A percentile compares a stretch with the other conserved stretches of the same genome.
Conservation (phyloP, 2,329 filamentous ascomycete genomes). For the Aspergillus fumigatus region DNA sequence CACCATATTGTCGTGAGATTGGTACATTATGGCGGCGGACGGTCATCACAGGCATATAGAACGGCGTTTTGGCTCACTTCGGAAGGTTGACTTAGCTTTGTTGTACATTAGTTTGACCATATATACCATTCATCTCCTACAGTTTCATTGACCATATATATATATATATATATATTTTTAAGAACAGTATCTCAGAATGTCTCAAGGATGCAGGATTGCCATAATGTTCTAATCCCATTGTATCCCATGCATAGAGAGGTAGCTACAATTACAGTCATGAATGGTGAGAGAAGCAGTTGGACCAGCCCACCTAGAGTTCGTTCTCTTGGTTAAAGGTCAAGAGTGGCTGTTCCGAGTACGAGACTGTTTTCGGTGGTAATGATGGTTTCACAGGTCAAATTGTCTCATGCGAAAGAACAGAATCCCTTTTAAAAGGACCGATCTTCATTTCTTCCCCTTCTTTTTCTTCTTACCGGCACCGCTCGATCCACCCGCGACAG, state of each 20-base stretch:
- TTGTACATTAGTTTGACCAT: neutral
- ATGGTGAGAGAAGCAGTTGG: neutral
- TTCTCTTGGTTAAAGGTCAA: neutral
- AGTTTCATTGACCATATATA: neutral
- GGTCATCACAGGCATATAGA: neutral
- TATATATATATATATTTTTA: too few relatives aligned
- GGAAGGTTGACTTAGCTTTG: neutral
- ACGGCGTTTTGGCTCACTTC: neutral
- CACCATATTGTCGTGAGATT: neutral
- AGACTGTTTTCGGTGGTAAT: neutral
- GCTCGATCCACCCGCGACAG: constrained; percentile 27
- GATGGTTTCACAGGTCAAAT: constrained; percentile 3
- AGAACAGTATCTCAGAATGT: neutral
- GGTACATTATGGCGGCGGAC: neutral
- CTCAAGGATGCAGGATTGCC: neutral
- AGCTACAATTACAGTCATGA: neutral
- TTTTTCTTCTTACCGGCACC: constrained; percentile 39
- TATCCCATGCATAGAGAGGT: neutral
- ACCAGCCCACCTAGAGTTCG: neutral
- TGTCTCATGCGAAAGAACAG: constrained; percentile 1
- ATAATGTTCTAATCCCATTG: neutral
- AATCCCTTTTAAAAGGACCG: constrained; percentile 9
- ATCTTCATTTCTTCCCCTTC: constrained; percentile 44
- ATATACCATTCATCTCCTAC: neutral
- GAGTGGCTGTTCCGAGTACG: too few relatives aligned